Evolutionary conservation across 2,329 filamentous ascomycete species (phyloP), one percentile per base, ranked within the genome.

Genomic region (Akanthomyces muscarius): DNA sequence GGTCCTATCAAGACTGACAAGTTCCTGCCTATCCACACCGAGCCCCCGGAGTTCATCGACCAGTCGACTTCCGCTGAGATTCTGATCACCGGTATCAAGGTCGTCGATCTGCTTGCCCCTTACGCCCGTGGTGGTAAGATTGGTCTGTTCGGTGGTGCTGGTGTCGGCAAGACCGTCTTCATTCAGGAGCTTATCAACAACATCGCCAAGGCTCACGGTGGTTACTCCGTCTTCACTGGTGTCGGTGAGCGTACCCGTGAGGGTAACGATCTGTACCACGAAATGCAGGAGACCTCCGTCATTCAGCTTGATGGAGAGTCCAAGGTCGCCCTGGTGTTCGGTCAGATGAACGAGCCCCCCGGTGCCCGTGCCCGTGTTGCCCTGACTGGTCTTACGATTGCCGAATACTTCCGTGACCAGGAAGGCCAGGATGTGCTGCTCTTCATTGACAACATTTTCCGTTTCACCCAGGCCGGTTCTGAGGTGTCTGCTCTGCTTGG

Each of bases 51-150:
- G 77, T 99, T 98, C 86, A 85, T 86, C 71, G 95, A 99, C 76
- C 95, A 99, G 86, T 96, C 95, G 70, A 99, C 95, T 73, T 85
- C 87, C 74, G 95, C 95, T 73, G 95, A 99, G 85, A 89, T 99
- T 81, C 88, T 99, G 72, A 91, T 96, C 75, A 99, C 95, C 72
- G 95, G 95, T 89, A 99, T 99, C 88, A 99, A 99, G 90, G 95
- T 99, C 80, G 95, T 99, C 83, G 95, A 99, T 81, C 87, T 99
- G 71, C 89, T 99, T 76, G 95, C 95, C 74, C 95, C 95, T 75
- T 99, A 99, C 82, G 95, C 95, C 79, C 95, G 95, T 96, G 95
- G 95, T 92, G 95, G 95, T 89, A 99, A 99, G 90, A 99, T 99
- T 87, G 95, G 95, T 91, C 92, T 99, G 73, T 99, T 99, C 85